phyloP scores from a whole-genome alignment of 75 land plant genomes.

The Picea glauca region DNA sequence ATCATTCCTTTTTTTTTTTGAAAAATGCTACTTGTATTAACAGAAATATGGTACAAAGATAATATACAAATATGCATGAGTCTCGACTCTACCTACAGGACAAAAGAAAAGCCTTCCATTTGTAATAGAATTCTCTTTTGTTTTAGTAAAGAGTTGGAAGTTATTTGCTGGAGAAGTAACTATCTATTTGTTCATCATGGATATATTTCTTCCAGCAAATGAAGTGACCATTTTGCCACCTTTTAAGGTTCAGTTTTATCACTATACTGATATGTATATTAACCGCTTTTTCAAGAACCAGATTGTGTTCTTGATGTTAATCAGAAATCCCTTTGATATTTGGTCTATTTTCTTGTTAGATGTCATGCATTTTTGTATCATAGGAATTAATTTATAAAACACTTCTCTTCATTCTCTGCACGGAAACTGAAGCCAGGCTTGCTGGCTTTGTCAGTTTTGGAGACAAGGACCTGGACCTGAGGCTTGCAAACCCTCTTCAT shows the following conservation, averaged over 20 bases:
- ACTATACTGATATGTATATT: background rate
- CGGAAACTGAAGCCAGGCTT: background rate
- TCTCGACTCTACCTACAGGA: too few species aligned
- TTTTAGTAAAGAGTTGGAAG: background rate
- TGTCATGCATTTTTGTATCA: background rate
- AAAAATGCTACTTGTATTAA: too few species aligned
- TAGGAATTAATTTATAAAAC: background rate
- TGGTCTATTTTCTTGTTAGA: background rate
- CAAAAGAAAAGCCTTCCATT: background rate
- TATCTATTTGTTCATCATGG: too few species aligned
- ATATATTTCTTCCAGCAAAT: too few species aligned
- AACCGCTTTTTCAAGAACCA: background rate
- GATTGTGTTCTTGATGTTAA: background rate
- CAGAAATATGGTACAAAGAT: too few species aligned
- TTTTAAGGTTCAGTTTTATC: background rate
- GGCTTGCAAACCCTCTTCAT: constrained; percentile 82
- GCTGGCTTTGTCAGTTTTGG: constrained; percentile 60
- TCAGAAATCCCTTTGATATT: background rate
- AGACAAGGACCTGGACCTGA: constrained; percentile 90
- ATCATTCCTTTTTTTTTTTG: too few species aligned
- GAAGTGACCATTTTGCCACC: background rate
- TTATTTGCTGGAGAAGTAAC: background rate
- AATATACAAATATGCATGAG: too few species aligned
- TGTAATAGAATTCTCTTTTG: background rate
- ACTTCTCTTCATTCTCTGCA: background rate